Evolutionary conservation across 768 basidiomycete genomes (phyloP), one percentile per base, ranked within the genome.

Genomic region (Boletales sp.): DNA sequence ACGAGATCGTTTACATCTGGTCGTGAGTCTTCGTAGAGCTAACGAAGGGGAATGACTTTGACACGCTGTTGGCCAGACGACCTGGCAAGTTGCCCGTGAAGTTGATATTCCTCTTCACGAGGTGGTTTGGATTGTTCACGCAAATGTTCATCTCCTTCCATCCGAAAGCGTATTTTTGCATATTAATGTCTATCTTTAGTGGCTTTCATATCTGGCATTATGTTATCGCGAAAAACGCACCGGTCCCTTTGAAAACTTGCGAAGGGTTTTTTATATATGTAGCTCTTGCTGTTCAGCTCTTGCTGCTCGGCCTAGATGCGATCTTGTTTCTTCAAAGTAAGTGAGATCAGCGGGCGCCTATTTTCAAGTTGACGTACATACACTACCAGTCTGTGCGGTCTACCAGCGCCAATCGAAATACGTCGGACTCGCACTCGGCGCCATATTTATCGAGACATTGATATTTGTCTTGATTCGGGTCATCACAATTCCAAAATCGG

Each of bases 101-200:
- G 35, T 51, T 55, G 44, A 57, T 62, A 48, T 62, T 51, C 42
- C 43, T 62, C 18, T 52, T 62, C 13, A 24, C 61, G 1, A 62
- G 34, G 48, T 63, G 61, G 61, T 61, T 60, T 39, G 61, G 61
- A 46, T 17, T 62, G 34, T 3, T 45, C 44, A 52, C 50, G 10
- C 55, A 54, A 49, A 43, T 60, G 61, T 62, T 13, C 2, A 43
- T 5, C 7, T 10, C 31, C 6, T 31, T 9, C 1, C 37, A 10
- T 36, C 19, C 34, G 3, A 37, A 43, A 40, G 12, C 24, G 19
- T 40, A 30, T 11, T 14, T 15, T 9, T n/a, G 48, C n/a, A 34
- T 52, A n/a, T 21, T 61, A 10, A 57, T 36, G 14, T 18, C 5
- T 12, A 18, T 41, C 14, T 40, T 15, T 35, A 62, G 60, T 27